Evolutionary conservation across 345 rosid genomes (phyloP).

Genomic region (Eucalyptus decipiens): DNA sequence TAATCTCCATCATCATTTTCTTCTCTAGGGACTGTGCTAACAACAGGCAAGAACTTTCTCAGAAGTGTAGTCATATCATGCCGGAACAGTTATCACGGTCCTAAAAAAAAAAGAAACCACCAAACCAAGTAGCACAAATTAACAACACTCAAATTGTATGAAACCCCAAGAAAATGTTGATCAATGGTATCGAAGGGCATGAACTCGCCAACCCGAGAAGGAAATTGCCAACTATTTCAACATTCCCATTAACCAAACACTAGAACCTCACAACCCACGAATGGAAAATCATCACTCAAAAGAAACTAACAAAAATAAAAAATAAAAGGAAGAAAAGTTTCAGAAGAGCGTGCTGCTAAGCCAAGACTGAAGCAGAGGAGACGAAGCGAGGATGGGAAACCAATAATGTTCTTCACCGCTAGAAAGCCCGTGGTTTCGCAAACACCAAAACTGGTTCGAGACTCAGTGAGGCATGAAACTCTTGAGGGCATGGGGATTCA

Average conservation of each 20-base stretch:
- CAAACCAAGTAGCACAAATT: background rate
- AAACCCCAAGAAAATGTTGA: background rate
- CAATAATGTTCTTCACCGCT: background rate
- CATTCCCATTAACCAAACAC: background rate
- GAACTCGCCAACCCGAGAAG: background rate
- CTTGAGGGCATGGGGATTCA: background rate
- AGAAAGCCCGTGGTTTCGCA: background rate
- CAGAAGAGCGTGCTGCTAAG: background rate
- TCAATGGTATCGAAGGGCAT: background rate
- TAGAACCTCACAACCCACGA: background rate
- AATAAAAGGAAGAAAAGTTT: background rate
- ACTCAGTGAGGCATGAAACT: background rate
- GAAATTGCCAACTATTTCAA: background rate
- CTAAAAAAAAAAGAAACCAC: background rate
- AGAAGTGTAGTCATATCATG: conserved; percentile 29
- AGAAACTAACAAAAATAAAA: background rate
- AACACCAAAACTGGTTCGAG: background rate
- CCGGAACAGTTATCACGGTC: background rate
- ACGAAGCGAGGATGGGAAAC: background rate
- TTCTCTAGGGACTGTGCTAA: conserved; percentile 4
- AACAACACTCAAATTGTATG: background rate
- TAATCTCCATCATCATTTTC: too few relatives aligned
- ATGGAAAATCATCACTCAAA: background rate
- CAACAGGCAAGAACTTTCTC: conserved; percentile 37
- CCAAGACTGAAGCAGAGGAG: background rate